A percentile compares a stretch with the other conserved stretches of the same genome.
These are phyloP conservation scores for Thelonectria discophora DNA, from an alignment of 2,329 filamentous ascomycete species.

Conservation along the genomic window DNA sequence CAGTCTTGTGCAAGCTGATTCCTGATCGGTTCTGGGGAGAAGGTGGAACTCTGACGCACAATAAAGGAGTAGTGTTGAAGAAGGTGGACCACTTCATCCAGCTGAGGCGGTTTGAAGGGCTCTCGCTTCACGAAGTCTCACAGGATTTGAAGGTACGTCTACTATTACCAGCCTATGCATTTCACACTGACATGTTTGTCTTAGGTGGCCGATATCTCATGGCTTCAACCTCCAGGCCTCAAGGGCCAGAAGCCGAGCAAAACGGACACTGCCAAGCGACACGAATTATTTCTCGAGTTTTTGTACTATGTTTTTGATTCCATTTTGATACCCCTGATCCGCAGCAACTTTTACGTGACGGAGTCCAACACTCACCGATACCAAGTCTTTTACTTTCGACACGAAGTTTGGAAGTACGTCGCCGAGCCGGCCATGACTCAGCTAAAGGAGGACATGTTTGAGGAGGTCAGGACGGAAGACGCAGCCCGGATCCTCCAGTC, in stretches of 20 bases:
- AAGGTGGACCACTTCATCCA: slow-evolving; percentile 81
- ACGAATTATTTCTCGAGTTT: slow-evolving; percentile 83
- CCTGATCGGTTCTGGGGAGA: slow-evolving; percentile 79
- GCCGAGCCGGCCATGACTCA: slow-evolving; percentile 75
- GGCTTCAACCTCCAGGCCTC: slow-evolving; percentile 71
- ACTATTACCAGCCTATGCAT: not conserved
- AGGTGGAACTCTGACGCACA: slow-evolving; percentile 62
- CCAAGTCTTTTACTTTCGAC: slow-evolving; percentile 90
- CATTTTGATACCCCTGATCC: slow-evolving; percentile 84
- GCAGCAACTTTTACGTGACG: slow-evolving; percentile 92
- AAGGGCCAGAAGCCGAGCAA: slow-evolving; percentile 66
- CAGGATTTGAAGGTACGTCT: slow-evolving; percentile 75
- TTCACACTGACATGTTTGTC: too few relatives aligned
- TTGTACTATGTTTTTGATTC: slow-evolving; percentile 95
- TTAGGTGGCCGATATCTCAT: slow-evolving; percentile 73
- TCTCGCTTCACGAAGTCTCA: slow-evolving; percentile 79
- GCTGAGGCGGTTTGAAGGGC: slow-evolving; percentile 81
- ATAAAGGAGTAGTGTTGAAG: slow-evolving; percentile 68
- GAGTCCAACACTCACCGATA: slow-evolving; percentile 85
- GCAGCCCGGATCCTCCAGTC: slow-evolving; percentile 67
- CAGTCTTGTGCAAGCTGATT: slow-evolving; percentile 75
- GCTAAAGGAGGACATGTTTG: slow-evolving; percentile 79
- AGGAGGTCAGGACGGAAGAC: slow-evolving; percentile 71
- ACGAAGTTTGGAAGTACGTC: slow-evolving; percentile 86
- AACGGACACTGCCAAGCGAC: slow-evolving; percentile 78